phyloP scores from a whole-genome alignment of 192 early-diverging fungal genomes.

The Backusella tarrabulga region DNA sequence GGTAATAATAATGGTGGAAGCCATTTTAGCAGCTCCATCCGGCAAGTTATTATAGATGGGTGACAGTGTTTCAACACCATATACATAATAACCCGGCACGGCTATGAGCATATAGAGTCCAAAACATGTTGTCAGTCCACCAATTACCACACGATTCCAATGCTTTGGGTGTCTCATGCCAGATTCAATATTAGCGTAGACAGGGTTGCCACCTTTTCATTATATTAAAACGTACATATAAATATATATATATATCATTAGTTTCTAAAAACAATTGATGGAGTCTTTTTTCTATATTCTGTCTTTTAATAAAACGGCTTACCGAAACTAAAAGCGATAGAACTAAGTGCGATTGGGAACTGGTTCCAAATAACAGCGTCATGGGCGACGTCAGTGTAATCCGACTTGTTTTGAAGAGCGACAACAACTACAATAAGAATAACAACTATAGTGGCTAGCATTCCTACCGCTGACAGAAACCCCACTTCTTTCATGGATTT shows the following conservation, averaged over 20 bases:
- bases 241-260: background rate
- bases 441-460: constrained; percentile 63
- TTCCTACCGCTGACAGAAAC: constrained; percentile 61
- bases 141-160: constrained; percentile 59
- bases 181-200: constrained; percentile 76
- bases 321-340: constrained; percentile 45
- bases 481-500: constrained; percentile 80
- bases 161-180: constrained; percentile 68
- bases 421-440: constrained; percentile 58
- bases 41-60: constrained; percentile 72
- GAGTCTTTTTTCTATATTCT: background rate
- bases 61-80: constrained; percentile 57
- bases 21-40: constrained; percentile 48
- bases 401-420: constrained; percentile 37
- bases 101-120: constrained; percentile 67
- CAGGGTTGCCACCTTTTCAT: constrained; percentile 57
- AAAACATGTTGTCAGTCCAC: constrained; percentile 57
- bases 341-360: constrained; percentile 63
- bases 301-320: background rate
- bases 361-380: constrained; percentile 43
- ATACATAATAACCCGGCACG: constrained; percentile 66
- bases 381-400: constrained; percentile 14
- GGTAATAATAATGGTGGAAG: constrained; percentile 68
- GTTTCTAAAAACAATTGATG: constrained; percentile 31
- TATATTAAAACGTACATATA: background rate